Percentiles rank a stretch among this genome's conserved stretches.
These are phyloP conservation scores for Nothophoma quercina DNA, from an alignment of 2,329 filamentous ascomycete genomes.

Conservation along the genomic window DNA sequence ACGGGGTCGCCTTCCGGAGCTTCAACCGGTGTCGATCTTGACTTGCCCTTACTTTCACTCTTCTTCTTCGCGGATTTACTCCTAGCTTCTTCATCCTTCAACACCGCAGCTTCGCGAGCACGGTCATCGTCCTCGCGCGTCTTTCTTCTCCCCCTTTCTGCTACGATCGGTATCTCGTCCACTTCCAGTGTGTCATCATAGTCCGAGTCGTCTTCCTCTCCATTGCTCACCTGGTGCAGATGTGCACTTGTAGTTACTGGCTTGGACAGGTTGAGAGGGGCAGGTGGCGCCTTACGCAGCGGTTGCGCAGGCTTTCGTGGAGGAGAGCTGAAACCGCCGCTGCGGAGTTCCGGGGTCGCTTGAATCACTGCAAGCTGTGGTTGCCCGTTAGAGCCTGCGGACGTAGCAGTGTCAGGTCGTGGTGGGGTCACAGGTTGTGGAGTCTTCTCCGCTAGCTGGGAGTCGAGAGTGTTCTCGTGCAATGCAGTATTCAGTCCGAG, in stretches of 20 bases:
- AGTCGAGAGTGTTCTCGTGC: constrained; percentile 22
- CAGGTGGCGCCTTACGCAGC: constrained; percentile 82
- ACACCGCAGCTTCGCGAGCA: constrained; percentile 73
- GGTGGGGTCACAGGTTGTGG: constrained; percentile 23
- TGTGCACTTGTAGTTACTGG: constrained; percentile 53
- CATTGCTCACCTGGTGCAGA: constrained; percentile 53
- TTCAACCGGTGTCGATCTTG: constrained; percentile 34
- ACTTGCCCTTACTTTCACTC: constrained; percentile 60
- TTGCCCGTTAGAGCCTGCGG: constrained; percentile 25
- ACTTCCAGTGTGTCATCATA: constrained; percentile 81
- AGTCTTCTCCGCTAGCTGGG: constrained; percentile 20
- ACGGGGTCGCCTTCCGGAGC: constrained; percentile 27
- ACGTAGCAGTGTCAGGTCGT: neutral
- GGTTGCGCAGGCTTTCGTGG: constrained; percentile 49
- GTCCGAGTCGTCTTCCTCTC: constrained; percentile 78
- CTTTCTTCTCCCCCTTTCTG: constrained; percentile 76
- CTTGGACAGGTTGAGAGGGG: constrained; percentile 76
- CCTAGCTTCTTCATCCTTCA: constrained; percentile 72
- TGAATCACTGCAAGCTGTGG: constrained; percentile 50
- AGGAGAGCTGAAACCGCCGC: constrained; percentile 47
- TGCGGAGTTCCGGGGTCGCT: constrained; percentile 48
- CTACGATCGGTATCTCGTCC: constrained; percentile 64
- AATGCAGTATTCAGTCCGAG: constrained; percentile 35
- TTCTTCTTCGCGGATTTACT: constrained; percentile 77
- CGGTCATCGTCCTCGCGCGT: constrained; percentile 88